These are phyloP conservation scores for Bruguiera hainesii DNA, from an alignment of 441 rosid species.

Conservation along the genomic window DNA sequence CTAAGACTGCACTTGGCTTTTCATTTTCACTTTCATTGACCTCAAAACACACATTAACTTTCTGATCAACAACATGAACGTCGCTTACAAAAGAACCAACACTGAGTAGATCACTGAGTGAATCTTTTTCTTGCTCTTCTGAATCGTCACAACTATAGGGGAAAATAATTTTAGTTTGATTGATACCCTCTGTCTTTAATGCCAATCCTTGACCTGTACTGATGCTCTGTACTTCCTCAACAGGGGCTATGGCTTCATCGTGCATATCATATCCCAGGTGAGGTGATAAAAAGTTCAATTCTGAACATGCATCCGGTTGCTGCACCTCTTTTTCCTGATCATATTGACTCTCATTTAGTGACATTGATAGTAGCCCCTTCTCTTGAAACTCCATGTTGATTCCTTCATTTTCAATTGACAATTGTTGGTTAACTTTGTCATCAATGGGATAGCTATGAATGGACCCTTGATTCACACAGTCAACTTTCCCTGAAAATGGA, in stretches of 20 bases:
- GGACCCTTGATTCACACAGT: constrained; percentile 17
- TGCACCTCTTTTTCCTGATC: constrained; percentile 18
- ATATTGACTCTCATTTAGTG: constrained; percentile 17
- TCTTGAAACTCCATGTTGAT: constrained; percentile 19
- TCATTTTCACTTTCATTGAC: constrained; percentile 29
- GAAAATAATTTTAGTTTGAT: constrained; percentile 21
- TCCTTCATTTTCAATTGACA: constrained; percentile 11
- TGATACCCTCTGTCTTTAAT: constrained; percentile 13
- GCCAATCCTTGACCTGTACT: constrained; percentile 9
- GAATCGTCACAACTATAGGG: constrained; percentile 24
- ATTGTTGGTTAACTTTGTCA: constrained; percentile 14
- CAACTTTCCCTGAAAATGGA: constrained; percentile 27
- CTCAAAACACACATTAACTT: constrained; percentile 13
- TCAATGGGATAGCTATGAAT: constrained; percentile 15
- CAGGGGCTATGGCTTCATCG: constrained; percentile 18
- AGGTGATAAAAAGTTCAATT: constrained; percentile 15
- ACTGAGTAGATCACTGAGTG: constrained; percentile 18
- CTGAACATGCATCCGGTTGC: constrained; percentile 13
- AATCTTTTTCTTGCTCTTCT: constrained; percentile 22
- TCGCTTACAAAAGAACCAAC: constrained; percentile 34
- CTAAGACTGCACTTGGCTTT: constrained; percentile 14
- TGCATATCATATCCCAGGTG: constrained; percentile 16
- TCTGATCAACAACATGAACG: constrained; percentile 43
- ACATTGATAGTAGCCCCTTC: constrained; percentile 21
- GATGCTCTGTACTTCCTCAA: constrained; percentile 16